Evolutionary conservation across 2,329 filamentous ascomycete species (phyloP), one percentile per base, ranked within the genome.

Genomic region (Pseudodiploospora longispora): DNA sequence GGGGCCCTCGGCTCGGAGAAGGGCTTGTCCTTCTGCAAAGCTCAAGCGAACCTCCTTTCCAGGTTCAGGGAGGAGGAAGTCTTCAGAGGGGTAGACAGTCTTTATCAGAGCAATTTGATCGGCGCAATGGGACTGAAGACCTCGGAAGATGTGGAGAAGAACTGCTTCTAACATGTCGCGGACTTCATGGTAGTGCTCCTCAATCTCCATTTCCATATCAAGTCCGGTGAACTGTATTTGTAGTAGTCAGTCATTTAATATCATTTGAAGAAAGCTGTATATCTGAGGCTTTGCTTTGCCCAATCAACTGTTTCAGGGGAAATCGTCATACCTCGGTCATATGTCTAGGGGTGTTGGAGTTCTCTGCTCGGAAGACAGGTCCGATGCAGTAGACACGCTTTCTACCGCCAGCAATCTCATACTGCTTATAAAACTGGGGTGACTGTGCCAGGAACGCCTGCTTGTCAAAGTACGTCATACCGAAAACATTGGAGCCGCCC

Each of bases 401-500:
- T 56, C 85, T 76, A 27, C 85, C 82, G 47, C 84, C 83, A 2
- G 85, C 84, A 63, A 94, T 89, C 61, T 90, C 81, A 65, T 86
- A 82, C 61, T 94, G 87, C 72, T 94, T 93, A 68, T 91, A 90
- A 55, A 93, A 85, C 59, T 93, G 87, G 5, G 87, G 87, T 5
- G 80, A 85, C 62, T 90, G 86, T 5, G 87, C 87, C 19, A 93
- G 73, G 61, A 73, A 93, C 1, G 88, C 91, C 52, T 84, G 79
- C 59, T 84, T 80, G 53, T 85, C 87, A 64, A 97, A 97, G 69
- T 97, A 97, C 36, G 83, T 82, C 55, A 97, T 73, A 55, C 83
- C 76, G 65, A 98, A 97, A 35, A 97, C 91, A 61, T 91, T 94
- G 54, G 82, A 82, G 52, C 93, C 93, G 57, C 93, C 91, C 69